phyloP scores from a whole-genome alignment of 2,329 filamentous ascomycete species.

The Ceratocystis cubensis region DNA sequence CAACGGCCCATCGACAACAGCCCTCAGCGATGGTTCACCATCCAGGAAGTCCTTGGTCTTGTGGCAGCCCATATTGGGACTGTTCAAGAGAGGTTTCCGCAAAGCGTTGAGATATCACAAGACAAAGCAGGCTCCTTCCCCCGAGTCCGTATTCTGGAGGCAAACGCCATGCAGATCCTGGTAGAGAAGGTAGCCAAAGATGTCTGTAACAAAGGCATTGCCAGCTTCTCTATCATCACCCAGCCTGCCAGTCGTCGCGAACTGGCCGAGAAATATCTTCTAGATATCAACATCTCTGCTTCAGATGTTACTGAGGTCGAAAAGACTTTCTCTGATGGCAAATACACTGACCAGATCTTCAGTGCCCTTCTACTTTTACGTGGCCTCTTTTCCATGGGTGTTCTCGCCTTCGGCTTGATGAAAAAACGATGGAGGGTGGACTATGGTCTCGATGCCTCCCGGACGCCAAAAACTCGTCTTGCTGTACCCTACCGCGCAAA shows the following conservation, averaged over 20 bases:
- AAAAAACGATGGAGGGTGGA: conserved; percentile 54
- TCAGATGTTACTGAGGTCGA: conserved; percentile 29
- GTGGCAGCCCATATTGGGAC: conserved; percentile 28
- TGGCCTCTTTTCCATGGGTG: conserved; percentile 43
- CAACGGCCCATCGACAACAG: conserved; percentile 40
- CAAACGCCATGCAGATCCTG: conserved; percentile 23
- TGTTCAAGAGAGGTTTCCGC: conserved; percentile 27
- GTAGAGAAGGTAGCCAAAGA: conserved; percentile 27
- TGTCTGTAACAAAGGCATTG: conserved; percentile 34
- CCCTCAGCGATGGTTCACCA: conserved; percentile 43
- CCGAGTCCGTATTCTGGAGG: conserved; percentile 35
- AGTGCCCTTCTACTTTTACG: conserved; percentile 37
- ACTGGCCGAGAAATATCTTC: conserved; percentile 36
- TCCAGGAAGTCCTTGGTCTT: conserved; percentile 40
- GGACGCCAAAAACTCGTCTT: conserved; percentile 34
- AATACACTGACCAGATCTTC: conserved; percentile 24
- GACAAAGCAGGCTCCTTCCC: conserved; percentile 33
- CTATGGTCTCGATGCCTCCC: conserved; percentile 41
- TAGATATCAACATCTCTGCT: conserved; percentile 25
- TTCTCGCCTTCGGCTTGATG: conserved; percentile 41
- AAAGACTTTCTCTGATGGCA: conserved; percentile 28
- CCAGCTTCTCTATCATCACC: conserved; percentile 32
- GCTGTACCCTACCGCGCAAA: conserved; percentile 50
- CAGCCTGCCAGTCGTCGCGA: conserved; percentile 27
- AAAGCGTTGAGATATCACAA: conserved; percentile 33